phyloP scores from a whole-genome alignment of 345 rosid species.

The Pugionium cornutum region DNA sequence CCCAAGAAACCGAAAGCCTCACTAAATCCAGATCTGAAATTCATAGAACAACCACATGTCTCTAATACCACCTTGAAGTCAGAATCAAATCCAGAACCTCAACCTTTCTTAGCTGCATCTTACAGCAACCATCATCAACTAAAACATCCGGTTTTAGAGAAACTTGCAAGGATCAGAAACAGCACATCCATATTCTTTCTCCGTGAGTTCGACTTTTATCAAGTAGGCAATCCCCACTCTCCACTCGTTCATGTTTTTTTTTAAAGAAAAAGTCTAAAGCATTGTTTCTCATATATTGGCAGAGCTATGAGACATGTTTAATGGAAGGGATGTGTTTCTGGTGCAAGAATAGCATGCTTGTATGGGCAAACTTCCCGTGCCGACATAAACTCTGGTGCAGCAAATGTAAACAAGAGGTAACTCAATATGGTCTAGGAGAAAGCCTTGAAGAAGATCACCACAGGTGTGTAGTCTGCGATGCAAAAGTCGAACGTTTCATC shows the following conservation, averaged over 20 bases:
- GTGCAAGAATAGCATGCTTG: conserved; percentile 51
- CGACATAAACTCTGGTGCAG: conserved; percentile 73
- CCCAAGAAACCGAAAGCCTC: conserved; percentile 21
- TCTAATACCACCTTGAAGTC: conserved; percentile 18
- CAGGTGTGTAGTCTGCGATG: conserved; percentile 75
- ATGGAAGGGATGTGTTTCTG: conserved; percentile 57
- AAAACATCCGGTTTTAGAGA: conserved; percentile 59
- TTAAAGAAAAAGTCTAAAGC: background rate
- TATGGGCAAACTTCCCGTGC: conserved; percentile 76
- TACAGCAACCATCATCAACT: background rate
- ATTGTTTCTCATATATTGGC: conserved; percentile 27
- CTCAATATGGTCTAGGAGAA: conserved; percentile 28
- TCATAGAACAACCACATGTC: conserved; percentile 16
- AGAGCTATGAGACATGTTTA: conserved; percentile 50
- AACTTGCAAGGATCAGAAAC: conserved; percentile 50
- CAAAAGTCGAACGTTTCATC: conserved; percentile 48
- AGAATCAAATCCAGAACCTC: conserved; percentile 21
- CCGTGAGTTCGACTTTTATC: conserved; percentile 71
- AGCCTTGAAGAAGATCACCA: conserved; percentile 43
- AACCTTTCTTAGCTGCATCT: conserved; percentile 18
- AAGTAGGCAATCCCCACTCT: conserved; percentile 41
- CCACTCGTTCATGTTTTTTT: background rate
- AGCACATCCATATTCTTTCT: conserved; percentile 55
- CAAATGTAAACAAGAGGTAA: conserved; percentile 50
- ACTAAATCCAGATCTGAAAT: conserved; percentile 17